Percentiles rank a stretch among this genome's conserved stretches.
phyloP scores from a whole-genome alignment of 2,329 filamentous ascomycete genomes.

The Xenoacremonium recifei region DNA sequence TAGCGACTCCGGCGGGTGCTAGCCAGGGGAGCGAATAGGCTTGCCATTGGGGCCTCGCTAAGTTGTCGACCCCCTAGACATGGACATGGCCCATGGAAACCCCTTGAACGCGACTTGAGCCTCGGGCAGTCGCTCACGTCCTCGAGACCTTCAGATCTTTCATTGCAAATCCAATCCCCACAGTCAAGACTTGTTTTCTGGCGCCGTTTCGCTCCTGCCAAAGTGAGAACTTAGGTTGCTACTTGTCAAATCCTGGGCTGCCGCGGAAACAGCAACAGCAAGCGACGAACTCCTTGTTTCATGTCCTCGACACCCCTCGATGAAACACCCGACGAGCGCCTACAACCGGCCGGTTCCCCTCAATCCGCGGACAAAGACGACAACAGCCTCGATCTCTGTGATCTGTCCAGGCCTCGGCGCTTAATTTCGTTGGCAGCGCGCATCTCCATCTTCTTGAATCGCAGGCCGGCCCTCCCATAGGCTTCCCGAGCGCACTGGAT shows the following conservation, averaged over 20 bases:
- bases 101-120: too few species aligned
- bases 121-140: too few species aligned
- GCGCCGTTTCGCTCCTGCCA: too few species aligned
- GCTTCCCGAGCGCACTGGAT: conserved; percentile 22
- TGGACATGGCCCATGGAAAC: conserved; percentile 22
- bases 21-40: conserved; percentile 13
- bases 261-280: too few species aligned
- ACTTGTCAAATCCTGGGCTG: too few species aligned
- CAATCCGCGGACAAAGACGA: conserved; percentile 6
- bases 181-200: too few species aligned
- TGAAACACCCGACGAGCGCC: conserved; percentile 22
- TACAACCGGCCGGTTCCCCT: conserved; percentile 13
- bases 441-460: conserved; percentile 10
- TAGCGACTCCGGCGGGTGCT: conserved; percentile 10
- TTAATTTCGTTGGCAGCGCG: conserved; percentile 8
- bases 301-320: conserved; percentile 18
- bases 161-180: conserved; percentile 7
- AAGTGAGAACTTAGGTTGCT: too few species aligned
- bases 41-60: conserved; percentile 6
- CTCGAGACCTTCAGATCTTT: too few species aligned
- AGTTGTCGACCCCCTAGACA: conserved; percentile 10
- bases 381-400: conserved; percentile 5
- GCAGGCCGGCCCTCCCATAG: conserved; percentile 16
- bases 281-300: conserved; percentile 16
- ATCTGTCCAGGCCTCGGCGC: too few species aligned